Percentiles rank a stretch among this genome's conserved stretches.
These are phyloP conservation scores for Alternaria longipes DNA, from an alignment of 2,329 filamentous ascomycete species.

Conservation along the genomic window DNA sequence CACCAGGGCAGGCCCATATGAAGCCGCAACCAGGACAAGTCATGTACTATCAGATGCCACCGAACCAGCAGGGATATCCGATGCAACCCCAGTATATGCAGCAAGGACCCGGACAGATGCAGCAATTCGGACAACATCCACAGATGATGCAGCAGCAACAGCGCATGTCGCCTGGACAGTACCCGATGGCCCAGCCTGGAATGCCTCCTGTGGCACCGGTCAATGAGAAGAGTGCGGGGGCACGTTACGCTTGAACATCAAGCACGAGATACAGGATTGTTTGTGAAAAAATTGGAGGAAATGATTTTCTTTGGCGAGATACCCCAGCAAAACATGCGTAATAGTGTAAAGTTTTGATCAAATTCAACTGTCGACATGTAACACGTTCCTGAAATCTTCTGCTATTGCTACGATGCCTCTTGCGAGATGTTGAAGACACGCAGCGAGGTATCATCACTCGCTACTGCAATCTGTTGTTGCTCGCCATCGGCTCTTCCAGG, in stretches of 20 bases:
- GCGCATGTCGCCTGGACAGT: slow-evolving; percentile 14
- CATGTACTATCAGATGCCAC: slow-evolving; percentile 26
- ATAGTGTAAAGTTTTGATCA: neutral
- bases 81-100: slow-evolving; percentile 23
- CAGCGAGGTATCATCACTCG: slow-evolving; percentile 54
- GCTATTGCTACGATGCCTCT: neutral
- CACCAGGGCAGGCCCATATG: slow-evolving; percentile 29
- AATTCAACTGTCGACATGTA: neutral
- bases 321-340: slow-evolving; percentile 9
- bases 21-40: slow-evolving; percentile 18
- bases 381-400: neutral
- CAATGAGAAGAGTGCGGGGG: slow-evolving; percentile 28
- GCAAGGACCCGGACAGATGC: slow-evolving; percentile 10
- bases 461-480: slow-evolving; percentile 49
- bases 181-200: neutral
- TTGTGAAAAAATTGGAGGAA: neutral
- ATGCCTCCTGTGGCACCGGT: slow-evolving; percentile 13
- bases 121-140: slow-evolving; percentile 7
- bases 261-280: neutral
- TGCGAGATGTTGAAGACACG: slow-evolving; percentile 43
- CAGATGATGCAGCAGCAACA: slow-evolving; percentile 11
- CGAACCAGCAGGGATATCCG: slow-evolving; percentile 22
- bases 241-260: slow-evolving; percentile 25
- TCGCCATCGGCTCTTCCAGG: slow-evolving; percentile 20
- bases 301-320: slow-evolving; percentile 1